These are phyloP conservation scores for Quercus berberidifolia DNA, from an alignment of 306 rosid genomes.

Conservation along the genomic window DNA sequence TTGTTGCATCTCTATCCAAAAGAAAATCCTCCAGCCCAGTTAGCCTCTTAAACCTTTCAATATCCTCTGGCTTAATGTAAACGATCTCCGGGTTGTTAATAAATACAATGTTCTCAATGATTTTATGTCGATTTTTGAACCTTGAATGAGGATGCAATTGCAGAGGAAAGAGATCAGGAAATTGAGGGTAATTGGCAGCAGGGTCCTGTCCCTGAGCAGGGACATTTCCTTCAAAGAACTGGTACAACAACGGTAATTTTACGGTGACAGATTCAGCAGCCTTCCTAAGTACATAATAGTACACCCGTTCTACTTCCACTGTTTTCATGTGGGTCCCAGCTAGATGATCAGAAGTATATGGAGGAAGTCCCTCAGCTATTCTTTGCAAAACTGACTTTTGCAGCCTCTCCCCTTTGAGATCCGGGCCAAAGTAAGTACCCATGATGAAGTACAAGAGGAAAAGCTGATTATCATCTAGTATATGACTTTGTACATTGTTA, in stretches of 20 bases:
- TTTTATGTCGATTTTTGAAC: slow-evolving; percentile 14
- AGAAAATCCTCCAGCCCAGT: slow-evolving; percentile 51
- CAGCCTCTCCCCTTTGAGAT: slow-evolving; percentile 33
- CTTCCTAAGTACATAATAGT: slow-evolving; percentile 45
- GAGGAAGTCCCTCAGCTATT: slow-evolving; percentile 61
- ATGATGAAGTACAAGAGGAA: slow-evolving; percentile 52
- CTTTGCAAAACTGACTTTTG: slow-evolving; percentile 55
- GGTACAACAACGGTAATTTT: slow-evolving; percentile 27
- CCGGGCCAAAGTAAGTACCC: slow-evolving; percentile 68
- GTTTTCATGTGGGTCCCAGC: slow-evolving; percentile 35
- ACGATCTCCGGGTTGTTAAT: slow-evolving; percentile 35
- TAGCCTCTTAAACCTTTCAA: slow-evolving; percentile 69
- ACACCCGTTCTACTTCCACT: slow-evolving; percentile 39
- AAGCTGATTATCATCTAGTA: slow-evolving; percentile 32
- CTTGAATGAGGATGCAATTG: slow-evolving; percentile 38
- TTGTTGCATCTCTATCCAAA: slow-evolving; percentile 41
- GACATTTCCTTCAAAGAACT: slow-evolving; percentile 39
- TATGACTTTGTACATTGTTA: slow-evolving; percentile 10
- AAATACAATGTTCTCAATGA: slow-evolving; percentile 37
- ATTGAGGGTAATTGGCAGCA: slow-evolving; percentile 45
- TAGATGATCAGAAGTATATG: slow-evolving; percentile 47
- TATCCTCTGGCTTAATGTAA: slow-evolving; percentile 37
- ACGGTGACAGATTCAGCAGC: slow-evolving; percentile 39
- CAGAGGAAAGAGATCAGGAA: slow-evolving; percentile 52
- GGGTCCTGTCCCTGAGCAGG: slow-evolving; percentile 18